A percentile compares a stretch with the other conserved stretches of the same genome.
These are phyloP conservation scores for Lagerstroemia speciosa DNA, from an alignment of 345 rosid species.

Conservation along the genomic window DNA sequence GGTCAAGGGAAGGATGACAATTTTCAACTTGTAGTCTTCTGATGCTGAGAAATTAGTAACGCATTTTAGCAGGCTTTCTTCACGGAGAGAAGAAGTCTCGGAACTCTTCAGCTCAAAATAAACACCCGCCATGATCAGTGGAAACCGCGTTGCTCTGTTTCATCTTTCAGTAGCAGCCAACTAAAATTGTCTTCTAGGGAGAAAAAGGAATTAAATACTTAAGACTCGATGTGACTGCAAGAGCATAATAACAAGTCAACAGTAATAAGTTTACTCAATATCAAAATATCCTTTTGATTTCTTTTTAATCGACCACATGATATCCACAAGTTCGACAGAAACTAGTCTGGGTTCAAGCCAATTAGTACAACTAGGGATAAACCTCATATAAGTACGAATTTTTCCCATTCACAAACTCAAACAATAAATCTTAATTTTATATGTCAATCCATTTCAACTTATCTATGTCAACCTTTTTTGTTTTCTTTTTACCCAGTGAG, in stretches of 20 bases:
- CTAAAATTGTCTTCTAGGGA: neutral
- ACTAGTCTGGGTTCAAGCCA: too few relatives aligned
- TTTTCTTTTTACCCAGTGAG: neutral
- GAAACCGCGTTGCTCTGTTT: slow-evolving; percentile 9
- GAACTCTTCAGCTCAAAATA: neutral
- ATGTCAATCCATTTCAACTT: too few relatives aligned
- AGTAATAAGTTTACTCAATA: neutral
- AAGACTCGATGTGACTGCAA: neutral
- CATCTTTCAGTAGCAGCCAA: slow-evolving; percentile 8
- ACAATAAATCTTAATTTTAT: too few relatives aligned
- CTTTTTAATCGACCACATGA: too few relatives aligned
- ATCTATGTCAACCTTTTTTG: too few relatives aligned
- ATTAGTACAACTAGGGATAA: too few relatives aligned
- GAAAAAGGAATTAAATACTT: neutral
- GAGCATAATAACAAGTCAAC: slow-evolving; percentile 1
- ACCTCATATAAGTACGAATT: too few relatives aligned
- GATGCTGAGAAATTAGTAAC: neutral
- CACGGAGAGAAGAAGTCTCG: neutral
- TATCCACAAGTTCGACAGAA: too few relatives aligned
- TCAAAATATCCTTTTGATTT: too few relatives aligned
- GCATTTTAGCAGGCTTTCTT: neutral
- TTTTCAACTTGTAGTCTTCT: neutral
- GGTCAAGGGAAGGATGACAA: neutral
- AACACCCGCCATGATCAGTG: slow-evolving; percentile 8
- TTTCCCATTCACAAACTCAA: too few relatives aligned